Percentiles rank a stretch among this genome's conserved stretches.
Conservation (phyloP, 2,329 filamentous ascomycete genomes). For the Ceratocystis colombiana region DNA sequence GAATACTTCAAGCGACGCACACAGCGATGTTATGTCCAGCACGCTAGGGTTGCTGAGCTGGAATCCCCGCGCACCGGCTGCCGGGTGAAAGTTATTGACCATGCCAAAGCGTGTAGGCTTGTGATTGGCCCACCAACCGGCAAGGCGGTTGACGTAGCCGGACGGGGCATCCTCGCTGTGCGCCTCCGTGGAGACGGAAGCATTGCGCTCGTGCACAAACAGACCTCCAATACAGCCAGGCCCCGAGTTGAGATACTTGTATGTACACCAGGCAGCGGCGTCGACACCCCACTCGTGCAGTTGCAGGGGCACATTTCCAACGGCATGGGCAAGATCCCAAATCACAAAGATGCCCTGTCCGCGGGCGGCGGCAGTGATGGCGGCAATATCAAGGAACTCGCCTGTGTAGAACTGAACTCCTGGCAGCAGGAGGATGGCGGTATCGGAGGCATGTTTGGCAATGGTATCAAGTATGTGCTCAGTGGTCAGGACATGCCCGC, state of each 20-base stretch:
- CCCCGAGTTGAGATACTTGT: slow-evolving; percentile 86
- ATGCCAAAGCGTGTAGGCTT: slow-evolving; percentile 70
- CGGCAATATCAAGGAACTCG: slow-evolving; percentile 72
- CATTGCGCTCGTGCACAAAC: slow-evolving; percentile 70
- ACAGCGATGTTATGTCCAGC: slow-evolving; percentile 60
- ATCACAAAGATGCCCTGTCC: slow-evolving; percentile 61
- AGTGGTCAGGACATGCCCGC: slow-evolving; percentile 54
- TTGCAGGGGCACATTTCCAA: slow-evolving; percentile 67
- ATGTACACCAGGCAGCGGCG: slow-evolving; percentile 87
- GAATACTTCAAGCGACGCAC: slow-evolving; percentile 62
- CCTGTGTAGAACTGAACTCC: slow-evolving; percentile 90
- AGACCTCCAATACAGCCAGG: slow-evolving; percentile 70
- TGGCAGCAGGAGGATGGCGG: slow-evolving; percentile 69
- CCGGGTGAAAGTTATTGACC: slow-evolving; percentile 69
- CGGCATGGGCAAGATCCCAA: slow-evolving; percentile 83
- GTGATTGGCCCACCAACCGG: slow-evolving; percentile 82
- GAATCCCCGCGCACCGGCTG: slow-evolving; percentile 67
- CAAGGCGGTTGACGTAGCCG: slow-evolving; percentile 54
- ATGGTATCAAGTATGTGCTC: slow-evolving; percentile 63
- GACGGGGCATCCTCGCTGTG: slow-evolving; percentile 31
- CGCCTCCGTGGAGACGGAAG: slow-evolving; percentile 37
- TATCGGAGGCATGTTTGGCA: slow-evolving; percentile 59
- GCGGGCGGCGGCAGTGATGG: slow-evolving; percentile 69
- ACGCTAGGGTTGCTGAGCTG: slow-evolving; percentile 72
- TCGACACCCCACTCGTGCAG: slow-evolving; percentile 87